phyloP scores from a whole-genome alignment of 2,329 filamentous ascomycete genomes.

The Madurella fahalii region DNA sequence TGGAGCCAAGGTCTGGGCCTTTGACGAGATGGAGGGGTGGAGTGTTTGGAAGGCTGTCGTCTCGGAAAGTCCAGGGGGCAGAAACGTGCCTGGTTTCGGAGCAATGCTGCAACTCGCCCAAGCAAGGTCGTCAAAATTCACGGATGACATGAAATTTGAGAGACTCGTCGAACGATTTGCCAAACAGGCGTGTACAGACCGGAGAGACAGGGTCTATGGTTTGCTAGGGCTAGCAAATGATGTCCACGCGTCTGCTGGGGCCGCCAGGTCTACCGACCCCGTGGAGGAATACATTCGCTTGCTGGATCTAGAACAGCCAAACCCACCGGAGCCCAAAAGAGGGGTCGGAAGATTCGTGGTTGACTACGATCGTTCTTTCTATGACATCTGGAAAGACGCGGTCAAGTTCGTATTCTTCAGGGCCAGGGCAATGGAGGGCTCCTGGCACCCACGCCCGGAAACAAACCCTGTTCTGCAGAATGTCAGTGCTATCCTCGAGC shows the following conservation, averaged over 20 bases:
- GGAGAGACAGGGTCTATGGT: constrained; percentile 17
- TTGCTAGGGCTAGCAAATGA: constrained; percentile 19
- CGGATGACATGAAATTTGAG: constrained; percentile 15
- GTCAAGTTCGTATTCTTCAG: constrained; percentile 7
- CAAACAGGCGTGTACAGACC: constrained; percentile 12
- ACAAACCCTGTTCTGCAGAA: background rate
- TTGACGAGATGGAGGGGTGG: constrained; percentile 2
- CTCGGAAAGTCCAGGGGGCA: background rate
- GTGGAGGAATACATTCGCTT: background rate
- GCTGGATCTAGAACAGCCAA: no score
- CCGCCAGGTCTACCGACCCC: background rate
- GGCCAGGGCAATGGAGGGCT: background rate
- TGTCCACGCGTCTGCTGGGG: background rate
- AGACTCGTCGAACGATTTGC: constrained; percentile 15
- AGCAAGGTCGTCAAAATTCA: constrained; percentile 7
- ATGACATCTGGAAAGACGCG: constrained; percentile 19
- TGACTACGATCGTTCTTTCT: constrained; percentile 15
- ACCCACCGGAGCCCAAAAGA: background rate
- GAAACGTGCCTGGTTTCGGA: background rate
- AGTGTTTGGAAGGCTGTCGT: background rate
- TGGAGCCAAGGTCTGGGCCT: constrained; percentile 12
- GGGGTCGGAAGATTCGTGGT: constrained; percentile 5
- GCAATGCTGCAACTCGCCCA: constrained; percentile 10
- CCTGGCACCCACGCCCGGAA: background rate
- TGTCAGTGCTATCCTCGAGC: background rate